Percentiles rank a stretch among this genome's conserved stretches.
phyloP scores from a whole-genome alignment of 2,329 filamentous ascomycete genomes.

The Zelopaecilomyces penicillatus region DNA sequence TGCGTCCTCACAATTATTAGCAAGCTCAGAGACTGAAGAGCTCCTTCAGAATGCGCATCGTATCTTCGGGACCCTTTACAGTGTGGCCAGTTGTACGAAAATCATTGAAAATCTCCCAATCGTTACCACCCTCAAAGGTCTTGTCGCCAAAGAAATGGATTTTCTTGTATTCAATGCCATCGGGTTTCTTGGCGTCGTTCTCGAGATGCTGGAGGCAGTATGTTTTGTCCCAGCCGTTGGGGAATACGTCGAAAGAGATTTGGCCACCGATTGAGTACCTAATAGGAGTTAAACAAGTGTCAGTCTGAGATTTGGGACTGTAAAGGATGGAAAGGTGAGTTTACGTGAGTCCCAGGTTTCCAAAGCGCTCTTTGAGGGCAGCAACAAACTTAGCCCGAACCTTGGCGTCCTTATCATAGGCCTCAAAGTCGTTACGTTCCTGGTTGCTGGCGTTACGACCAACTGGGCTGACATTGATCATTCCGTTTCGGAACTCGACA shows the following conservation, averaged over 20 bases:
- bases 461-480: slow-evolving; percentile 79
- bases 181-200: slow-evolving; percentile 61
- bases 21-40: slow-evolving; percentile 56
- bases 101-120: slow-evolving; percentile 89
- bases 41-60: slow-evolving; percentile 69
- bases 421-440: slow-evolving; percentile 77
- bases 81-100: slow-evolving; percentile 74
- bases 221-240: slow-evolving; percentile 95
- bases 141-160: slow-evolving; percentile 99
- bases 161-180: slow-evolving; percentile 69
- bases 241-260: slow-evolving; percentile 98
- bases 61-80: slow-evolving; percentile 76
- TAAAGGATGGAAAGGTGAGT: slow-evolving; percentile 24
- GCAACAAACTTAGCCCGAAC: slow-evolving; percentile 70
- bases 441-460: slow-evolving; percentile 75
- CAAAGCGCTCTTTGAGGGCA: slow-evolving; percentile 71
- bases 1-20: background rate
- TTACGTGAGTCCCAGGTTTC: slow-evolving; percentile 75
- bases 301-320: slow-evolving; percentile 1
- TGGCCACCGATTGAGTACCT: slow-evolving; percentile 93
- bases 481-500: slow-evolving; percentile 82
- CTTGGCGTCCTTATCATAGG: slow-evolving; percentile 69
- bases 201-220: slow-evolving; percentile 89
- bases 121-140: slow-evolving; percentile 82
- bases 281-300: background rate